Evolutionary conservation across 1,284 basidiomycete species (phyloP), one percentile per base, ranked within the genome.

Genomic region (Puccinia triticina): DNA sequence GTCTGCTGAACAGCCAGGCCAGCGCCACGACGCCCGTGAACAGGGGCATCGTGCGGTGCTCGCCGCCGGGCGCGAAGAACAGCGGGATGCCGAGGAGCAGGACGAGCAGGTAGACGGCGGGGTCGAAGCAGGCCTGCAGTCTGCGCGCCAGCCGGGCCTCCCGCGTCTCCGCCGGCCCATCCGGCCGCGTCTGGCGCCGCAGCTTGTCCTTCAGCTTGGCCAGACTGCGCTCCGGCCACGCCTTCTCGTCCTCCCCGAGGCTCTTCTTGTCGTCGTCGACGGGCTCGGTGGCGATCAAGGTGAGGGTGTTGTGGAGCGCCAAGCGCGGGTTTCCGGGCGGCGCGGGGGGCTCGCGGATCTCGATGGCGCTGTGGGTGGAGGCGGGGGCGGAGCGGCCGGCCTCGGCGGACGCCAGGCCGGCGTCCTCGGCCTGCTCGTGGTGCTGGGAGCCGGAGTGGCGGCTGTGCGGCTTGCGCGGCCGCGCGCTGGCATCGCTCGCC

Each of bases 81-180:
- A 82, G 34, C 0, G 81, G 81, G 29, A 82, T 76, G 12, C 81
- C 81, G 40, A 77, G 76, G 16, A 82, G 48, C 55, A 82, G 40
- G 18, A 82, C 23, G 4, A 77, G 59, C 8, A 77, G 59, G 46
- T 82, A 82, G 26, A 82, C 73, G 4, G 72, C 34, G 1, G 81
- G 81, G 26, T 82, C 81, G 43, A 82, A 76, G 73, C 81, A 82
- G 21, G 14, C 34, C n/a, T 69, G 73, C 8, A 82, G 61, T 10
- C 66, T 29, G 23, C 12, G 48, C 7, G 72, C 81, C 23, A 82
- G n/a, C 5, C 59, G 29, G n/a, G n/a, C n/a, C n/a, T n/a, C n/a
- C n/a, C n/a, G n/a, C n/a, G n/a, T n/a, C n/a, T 23, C 71, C 81
- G 16, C 71, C 74, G n/a, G n/a, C n/a, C n/a, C n/a, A n/a, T n/a